phyloP scores from a whole-genome alignment of 2,329 filamentous ascomycete species.

The Escovopsis sp. region DNA sequence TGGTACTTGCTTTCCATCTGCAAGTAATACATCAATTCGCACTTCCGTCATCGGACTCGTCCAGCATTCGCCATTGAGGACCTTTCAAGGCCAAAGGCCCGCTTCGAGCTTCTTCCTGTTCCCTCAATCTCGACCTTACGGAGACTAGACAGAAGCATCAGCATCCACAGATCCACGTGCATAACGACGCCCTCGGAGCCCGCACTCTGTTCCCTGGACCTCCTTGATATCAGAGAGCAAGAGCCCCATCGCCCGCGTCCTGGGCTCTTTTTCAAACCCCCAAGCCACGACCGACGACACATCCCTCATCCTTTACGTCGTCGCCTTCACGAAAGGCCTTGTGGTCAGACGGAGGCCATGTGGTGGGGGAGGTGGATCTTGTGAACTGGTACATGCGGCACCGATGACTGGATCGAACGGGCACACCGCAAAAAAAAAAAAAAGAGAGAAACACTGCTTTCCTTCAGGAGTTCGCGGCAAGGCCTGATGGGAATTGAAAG shows the following conservation, averaged over 20 bases:
- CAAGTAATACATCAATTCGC: neutral
- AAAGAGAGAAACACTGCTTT: neutral
- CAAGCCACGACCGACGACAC: neutral
- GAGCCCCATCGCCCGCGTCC: conserved; percentile 5
- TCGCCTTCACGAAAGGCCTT: conserved; percentile 12
- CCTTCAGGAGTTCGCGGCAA: neutral
- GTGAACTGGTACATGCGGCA: conserved; percentile 21
- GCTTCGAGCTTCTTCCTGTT: conserved; percentile 4
- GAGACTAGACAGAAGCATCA: neutral
- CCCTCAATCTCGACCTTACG: neutral
- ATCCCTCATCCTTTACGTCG: neutral
- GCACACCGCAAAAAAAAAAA: neutral
- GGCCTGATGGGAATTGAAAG: conserved; percentile 3
- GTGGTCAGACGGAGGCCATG: conserved; percentile 28
- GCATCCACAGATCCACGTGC: too few species aligned
- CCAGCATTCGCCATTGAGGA: conserved; percentile 2
- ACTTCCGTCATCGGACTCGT: neutral
- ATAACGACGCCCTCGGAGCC: too few species aligned
- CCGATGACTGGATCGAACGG: conserved; percentile 16
- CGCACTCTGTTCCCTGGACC: too few species aligned
- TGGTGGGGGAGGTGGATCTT: conserved; percentile 27
- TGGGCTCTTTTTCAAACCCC: neutral
- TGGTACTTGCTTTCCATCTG: neutral
- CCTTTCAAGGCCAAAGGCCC: neutral
- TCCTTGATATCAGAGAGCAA: too few species aligned